Evolutionary conservation across 306 rosid genomes (phyloP), one percentile per base, ranked within the genome.

Genomic region (Pyrus bretschneideri): DNA sequence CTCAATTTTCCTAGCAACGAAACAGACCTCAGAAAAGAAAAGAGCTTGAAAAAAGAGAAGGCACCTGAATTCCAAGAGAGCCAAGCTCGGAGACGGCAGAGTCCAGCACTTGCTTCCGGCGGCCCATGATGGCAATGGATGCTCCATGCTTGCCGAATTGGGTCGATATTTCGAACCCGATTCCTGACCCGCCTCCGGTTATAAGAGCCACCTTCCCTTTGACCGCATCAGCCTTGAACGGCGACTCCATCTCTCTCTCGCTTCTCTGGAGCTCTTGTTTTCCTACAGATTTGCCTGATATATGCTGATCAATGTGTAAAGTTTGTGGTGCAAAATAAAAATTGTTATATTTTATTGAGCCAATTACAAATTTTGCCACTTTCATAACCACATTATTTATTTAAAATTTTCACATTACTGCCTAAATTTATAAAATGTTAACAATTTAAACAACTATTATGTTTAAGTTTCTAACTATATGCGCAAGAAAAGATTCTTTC

Each of bases 131-230:
- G 30, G 97, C 94, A 60, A 95, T 78, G 5, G 93, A 85, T 2
- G 97, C 97, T n/a, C 98, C 98, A 80, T 95, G 98, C 62, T 83
- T 87, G 40, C 98, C 98, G 12, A 92, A 82, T 64, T 92, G 92
- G 1, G 89, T 75, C 13, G 96, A 87, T 5, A 95, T 87, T 81
- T 91, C 97, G 61, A 85, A 85, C 17, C 98, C 98, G 38, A 95
- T 95, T 67, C 98, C 98, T 0, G 98, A 95, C 4, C 96, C 98
- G 63, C 98, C 98, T 4, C 98, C 98, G 0, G 98, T 94, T 6
- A 94, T 85, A 17, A 92, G 78, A 46, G 96, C 95, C 51, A 94
- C 98, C 81, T 89, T 92, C 10, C 97, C 98, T 42, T 85, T 90
- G 80, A 90, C 29, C 17, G 83, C 80, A 9, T 89, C 86, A 5